Evolutionary conservation across 345 rosid genomes (phyloP), one percentile per base, ranked within the genome.

Genomic region (Eutrema heterophyllum): DNA sequence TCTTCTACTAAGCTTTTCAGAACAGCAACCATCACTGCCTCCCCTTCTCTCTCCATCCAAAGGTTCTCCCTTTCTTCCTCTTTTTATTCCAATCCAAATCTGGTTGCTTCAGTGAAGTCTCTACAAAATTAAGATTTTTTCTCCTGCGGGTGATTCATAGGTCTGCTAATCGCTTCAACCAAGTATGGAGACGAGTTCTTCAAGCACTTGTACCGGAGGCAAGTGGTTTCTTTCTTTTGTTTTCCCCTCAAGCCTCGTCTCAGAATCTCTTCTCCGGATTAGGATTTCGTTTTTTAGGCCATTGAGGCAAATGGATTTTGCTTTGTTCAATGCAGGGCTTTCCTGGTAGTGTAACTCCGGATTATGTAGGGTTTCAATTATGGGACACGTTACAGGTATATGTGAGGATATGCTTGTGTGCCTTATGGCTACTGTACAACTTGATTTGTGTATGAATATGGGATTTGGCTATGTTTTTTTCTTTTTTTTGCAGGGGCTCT

Each of bases 201-300:
- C 87, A 88, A 84, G 98, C 98, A 16, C 88, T 93, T 77, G 93
- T 93, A 14, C 98, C 97, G 0, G 98, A 90, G 98, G 97, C 80
- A 78, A 76, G 85, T 60, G n/a, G 7, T 38, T 39, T 45, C 30
- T 72, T n/a, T 27, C 41, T 2, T 14, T 5, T 10, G 2, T 32
- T 21, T 4, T 1, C 36, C 35, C 72, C 32, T 24, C 16, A 39
- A 55, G 4, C 18, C 39, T 44, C 50, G 11, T 29, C 39, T 32
- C 26, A 41, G 13, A 21, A 29, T 46, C 38, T 32, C 9, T 33
- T n/a, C n/a, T 75, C 30, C 4, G 4, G 63, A 11, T 76, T 69
- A 54, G n/a, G 58, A 6, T 35, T 51, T 50, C 2, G 10, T 14
- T 2, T 48, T 62, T 14, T 9, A 10, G 41, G 16, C 9, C 45